Base-by-base conservation (phyloP, 2,329 filamentous ascomycete species). In the Plenodomus biglobosus region DNA sequence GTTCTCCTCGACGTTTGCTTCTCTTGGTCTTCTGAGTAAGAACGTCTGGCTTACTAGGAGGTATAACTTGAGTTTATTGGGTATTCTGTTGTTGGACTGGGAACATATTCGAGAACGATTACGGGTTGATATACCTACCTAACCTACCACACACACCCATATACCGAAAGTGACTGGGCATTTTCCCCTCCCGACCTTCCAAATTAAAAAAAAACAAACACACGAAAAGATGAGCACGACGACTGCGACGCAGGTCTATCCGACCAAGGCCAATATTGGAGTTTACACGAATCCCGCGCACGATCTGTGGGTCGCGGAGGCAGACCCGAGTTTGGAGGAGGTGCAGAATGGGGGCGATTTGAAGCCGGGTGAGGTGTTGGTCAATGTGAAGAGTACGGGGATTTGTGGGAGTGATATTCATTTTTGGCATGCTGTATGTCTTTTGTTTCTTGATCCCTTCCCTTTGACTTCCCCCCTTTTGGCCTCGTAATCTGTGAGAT, bases 381-480 rank as follows among this genome's bases (percentile, higher is more conserved):
- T 97, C 54, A 90, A 89, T 46, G 84, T 97, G 72, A 90, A 92
- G 75, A 95, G 89, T 75, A 96, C 92, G 7, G 94, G 94, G 48
- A 97, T 97, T 65, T 97, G 94, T 79, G 92, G 92, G 84, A 94
- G 78, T 52, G 92, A 96, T 73, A 86, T 97, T 47, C 92, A 97
- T 76, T 97, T 97, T 79, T 97, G 92, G 92, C 90, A 95, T 70
- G 87, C 88, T 41, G 92, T 70, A 65, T 16, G 68, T 56, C 13
- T 24, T 37, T 38, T 40, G 20, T 32, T 8, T 32, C 11, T 32
- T 11, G 6, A 24, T 11, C 27, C 13, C 3, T 32, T 32, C 27
- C 11, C 27, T 11, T 11, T 15, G 3, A 32, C 27, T 15, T 11
- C 11, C 8, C 3, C 22, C n/a, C n/a, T n/a, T n/a, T n/a, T n/a